Percentiles rank a stretch among this genome's conserved stretches.
These are phyloP conservation scores for Penicillium sp. DNA, from an alignment of 2,329 filamentous ascomycete species.

Conservation along the genomic window DNA sequence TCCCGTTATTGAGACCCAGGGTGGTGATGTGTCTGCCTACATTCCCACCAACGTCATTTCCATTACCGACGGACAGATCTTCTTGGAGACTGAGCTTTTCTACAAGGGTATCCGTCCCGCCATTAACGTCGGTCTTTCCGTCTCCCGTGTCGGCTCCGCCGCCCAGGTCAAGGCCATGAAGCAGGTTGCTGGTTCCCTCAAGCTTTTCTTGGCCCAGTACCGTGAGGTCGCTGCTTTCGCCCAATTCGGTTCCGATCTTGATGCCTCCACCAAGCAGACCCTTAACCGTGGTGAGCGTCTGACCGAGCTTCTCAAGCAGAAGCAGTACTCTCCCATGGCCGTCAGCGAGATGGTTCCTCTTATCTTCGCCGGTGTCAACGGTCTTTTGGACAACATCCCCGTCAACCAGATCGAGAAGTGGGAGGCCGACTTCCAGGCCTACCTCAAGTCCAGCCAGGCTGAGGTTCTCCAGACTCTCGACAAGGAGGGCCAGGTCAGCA, in stretches of 20 bases:
- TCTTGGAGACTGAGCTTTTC: constrained; percentile 98
- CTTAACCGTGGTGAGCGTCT: constrained; percentile 96
- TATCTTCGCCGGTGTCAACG: constrained; percentile 99
- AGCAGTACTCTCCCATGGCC: constrained; percentile 98
- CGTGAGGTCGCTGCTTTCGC: constrained; percentile 99
- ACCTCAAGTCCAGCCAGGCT: constrained; percentile 86
- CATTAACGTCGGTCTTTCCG: constrained; percentile 99
- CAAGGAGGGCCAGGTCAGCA: constrained; percentile 93
- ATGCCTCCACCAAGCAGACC: constrained; percentile 98
- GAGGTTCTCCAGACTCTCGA: constrained; percentile 83
- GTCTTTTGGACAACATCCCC: constrained; percentile 81
- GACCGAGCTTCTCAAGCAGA: constrained; percentile 99
- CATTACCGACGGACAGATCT: constrained; percentile 99
- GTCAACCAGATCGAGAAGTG: constrained; percentile 88
- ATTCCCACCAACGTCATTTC: constrained; percentile 99
- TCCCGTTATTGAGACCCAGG: constrained; percentile 98
- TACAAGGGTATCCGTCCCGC: constrained; percentile 99
- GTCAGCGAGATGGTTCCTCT: constrained; percentile 99
- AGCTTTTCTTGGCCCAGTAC: constrained; percentile 99
- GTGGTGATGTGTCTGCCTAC: constrained; percentile 99
- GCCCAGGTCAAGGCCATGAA: constrained; percentile 99
- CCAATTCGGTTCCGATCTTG: constrained; percentile 99
- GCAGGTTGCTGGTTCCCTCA: constrained; percentile 98
- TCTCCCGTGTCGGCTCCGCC: constrained; percentile 98
- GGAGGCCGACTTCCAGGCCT: constrained; percentile 90